Conservation (phyloP, 2,329 filamentous ascomycete genomes). For the Penicillium sp. region DNA sequence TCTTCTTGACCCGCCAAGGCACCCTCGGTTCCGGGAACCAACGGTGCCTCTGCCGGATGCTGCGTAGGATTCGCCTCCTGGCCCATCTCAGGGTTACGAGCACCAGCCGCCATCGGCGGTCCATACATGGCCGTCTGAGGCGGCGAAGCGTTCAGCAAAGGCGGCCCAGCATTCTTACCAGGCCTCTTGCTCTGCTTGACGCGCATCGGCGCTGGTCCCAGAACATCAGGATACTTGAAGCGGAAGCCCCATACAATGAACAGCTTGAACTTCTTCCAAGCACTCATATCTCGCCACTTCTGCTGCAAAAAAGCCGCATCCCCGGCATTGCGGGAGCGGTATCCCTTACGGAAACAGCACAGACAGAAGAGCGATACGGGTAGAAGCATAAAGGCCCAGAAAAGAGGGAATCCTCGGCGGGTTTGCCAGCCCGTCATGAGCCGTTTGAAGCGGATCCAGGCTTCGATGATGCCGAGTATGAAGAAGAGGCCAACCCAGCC, state of each 20-base stretch:
- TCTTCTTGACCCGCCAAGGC: background rate
- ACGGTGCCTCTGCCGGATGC: background rate
- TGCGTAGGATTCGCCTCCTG: background rate
- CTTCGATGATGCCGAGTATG: conserved; percentile 30
- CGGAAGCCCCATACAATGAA: conserved; percentile 32
- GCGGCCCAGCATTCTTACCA: conserved; percentile 15
- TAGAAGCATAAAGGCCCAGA: conserved; percentile 27
- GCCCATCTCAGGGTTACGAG: conserved; percentile 7
- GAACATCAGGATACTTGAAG: conserved; percentile 28
- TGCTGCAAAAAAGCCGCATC: conserved; percentile 26
- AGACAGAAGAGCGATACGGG: conserved; percentile 22
- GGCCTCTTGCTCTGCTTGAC: conserved; percentile 24
- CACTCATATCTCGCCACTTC: conserved; percentile 26
- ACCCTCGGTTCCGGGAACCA: conserved; percentile 6
- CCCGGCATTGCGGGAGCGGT: conserved; percentile 25
- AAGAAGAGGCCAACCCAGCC: conserved; percentile 30
- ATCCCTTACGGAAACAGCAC: conserved; percentile 28
- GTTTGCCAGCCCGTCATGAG: conserved; percentile 36
- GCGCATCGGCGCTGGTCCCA: conserved; percentile 26
- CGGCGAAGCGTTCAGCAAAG: conserved; percentile 8
- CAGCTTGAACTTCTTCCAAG: conserved; percentile 26
- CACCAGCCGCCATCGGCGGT: background rate
- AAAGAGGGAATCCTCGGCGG: conserved; percentile 31
- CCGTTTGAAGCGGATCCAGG: conserved; percentile 32
- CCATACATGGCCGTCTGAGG: conserved; percentile 5